Percentiles rank a stretch among this genome's conserved stretches.
Evolutionary conservation across 2,329 filamentous ascomycete species (phyloP).

Genomic region (Hirsutella minnesotensis): DNA sequence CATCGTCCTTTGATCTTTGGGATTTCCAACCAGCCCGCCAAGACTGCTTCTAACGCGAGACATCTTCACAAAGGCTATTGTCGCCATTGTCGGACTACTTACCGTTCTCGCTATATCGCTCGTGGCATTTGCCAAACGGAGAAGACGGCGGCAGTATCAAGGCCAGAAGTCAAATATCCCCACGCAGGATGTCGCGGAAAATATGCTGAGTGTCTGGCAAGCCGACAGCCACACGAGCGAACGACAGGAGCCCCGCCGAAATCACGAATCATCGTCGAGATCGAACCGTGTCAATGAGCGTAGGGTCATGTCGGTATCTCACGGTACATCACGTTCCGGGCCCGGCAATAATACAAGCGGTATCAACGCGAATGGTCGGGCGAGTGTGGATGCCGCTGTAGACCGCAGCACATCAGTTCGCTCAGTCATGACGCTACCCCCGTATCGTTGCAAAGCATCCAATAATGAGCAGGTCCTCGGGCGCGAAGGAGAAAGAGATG

Average conservation of each 20-base stretch:
- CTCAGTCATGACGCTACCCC: constrained; percentile 87
- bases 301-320: neutral
- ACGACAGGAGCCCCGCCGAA: constrained; percentile 11
- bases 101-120: neutral
- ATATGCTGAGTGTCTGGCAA: neutral
- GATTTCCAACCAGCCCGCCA: no score
- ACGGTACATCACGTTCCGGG: neutral
- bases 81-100: neutral
- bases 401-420: constrained; percentile 78
- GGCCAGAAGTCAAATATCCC: neutral
- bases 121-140: constrained; percentile 3
- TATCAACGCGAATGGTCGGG: neutral
- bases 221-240: constrained; percentile 2
- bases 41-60: neutral
- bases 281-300: neutral
- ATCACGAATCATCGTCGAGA: constrained; percentile 3
- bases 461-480: constrained; percentile 74
- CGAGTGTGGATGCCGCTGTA: constrained; percentile 31
- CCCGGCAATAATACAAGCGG: neutral
- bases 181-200: neutral
- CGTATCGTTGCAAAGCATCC: constrained; percentile 63
- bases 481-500: constrained; percentile 80
- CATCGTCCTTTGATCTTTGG: no score
- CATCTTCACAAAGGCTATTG: neutral
- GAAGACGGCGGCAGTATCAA: neutral